Evolutionary conservation across 768 basidiomycete species (phyloP).

Genomic region (Rhodotorula babjevae): DNA sequence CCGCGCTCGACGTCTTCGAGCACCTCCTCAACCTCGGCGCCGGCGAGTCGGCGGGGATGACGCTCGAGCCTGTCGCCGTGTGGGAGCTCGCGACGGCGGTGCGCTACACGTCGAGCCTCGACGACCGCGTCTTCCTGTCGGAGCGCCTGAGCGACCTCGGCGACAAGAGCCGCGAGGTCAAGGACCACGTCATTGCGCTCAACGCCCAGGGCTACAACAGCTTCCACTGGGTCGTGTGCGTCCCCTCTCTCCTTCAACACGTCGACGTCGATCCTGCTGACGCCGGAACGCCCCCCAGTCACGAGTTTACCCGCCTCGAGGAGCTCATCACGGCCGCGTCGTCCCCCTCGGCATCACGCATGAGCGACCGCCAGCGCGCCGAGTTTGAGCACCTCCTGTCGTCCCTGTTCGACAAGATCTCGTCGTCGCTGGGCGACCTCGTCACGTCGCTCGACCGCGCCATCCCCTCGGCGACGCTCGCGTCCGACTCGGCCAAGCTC

Average conservation of each 20-base stretch:
- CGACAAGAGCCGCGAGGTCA: constrained; percentile 39
- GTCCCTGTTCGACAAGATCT: constrained; percentile 38
- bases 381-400: constrained; percentile 35
- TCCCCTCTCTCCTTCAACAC: too few relatives aligned
- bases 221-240: constrained; percentile 39
- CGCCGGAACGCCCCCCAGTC: neutral
- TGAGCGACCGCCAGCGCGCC: constrained; percentile 2
- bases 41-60: constrained; percentile 9
- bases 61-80: constrained; percentile 41
- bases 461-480: constrained; percentile 38
- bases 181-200: constrained; percentile 38
- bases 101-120: constrained; percentile 33
- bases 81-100: constrained; percentile 45
- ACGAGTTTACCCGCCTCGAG: constrained; percentile 41
- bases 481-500: constrained; percentile 32
- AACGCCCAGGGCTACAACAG: constrained; percentile 42
- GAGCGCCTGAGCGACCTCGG: constrained; percentile 28
- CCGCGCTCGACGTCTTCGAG: constrained; percentile 43
- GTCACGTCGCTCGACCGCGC: constrained; percentile 40
- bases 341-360: neutral
- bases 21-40: constrained; percentile 34
- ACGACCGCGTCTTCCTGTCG: constrained; percentile 28
- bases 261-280: neutral
- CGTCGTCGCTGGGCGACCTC: constrained; percentile 34
- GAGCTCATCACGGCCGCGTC: constrained; percentile 24